phyloP scores from a whole-genome alignment of 805 yeast species.

The Hermanozyma aechmeae region DNA sequence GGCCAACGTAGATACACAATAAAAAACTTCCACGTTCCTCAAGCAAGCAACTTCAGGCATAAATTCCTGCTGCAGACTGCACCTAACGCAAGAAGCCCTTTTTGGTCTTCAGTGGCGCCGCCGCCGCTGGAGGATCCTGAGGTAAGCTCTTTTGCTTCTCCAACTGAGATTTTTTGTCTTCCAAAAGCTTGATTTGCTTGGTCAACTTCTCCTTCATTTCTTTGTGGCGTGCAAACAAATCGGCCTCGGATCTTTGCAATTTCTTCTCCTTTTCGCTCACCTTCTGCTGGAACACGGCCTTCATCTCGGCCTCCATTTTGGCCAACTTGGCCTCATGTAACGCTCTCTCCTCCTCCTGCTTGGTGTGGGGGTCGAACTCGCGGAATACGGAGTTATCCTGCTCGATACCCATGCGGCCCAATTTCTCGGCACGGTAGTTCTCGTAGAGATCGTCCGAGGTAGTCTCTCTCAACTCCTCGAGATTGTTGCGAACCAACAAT shows the following conservation, averaged over 20 bases:
- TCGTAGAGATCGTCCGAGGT: conserved; percentile 76
- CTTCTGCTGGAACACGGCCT: conserved; percentile 90
- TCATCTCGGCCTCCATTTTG: conserved; percentile 95
- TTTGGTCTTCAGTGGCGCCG: conserved; percentile 43
- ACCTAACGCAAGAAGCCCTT: conserved; percentile 84
- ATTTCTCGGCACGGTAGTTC: conserved; percentile 78
- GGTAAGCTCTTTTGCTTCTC: conserved; percentile 51
- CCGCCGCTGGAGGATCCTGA: conserved; percentile 39
- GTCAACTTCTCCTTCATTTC: conserved; percentile 93
- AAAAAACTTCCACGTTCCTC: too few relatives aligned
- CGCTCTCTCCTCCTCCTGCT: conserved; percentile 89
- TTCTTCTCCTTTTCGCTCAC: conserved; percentile 96
- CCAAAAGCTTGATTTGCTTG: conserved; percentile 81
- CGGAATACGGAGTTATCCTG: conserved; percentile 92
- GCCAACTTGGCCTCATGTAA: conserved; percentile 90
- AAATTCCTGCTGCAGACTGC: too few relatives aligned
- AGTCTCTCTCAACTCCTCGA: conserved; percentile 88
- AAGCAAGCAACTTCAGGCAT: too few relatives aligned
- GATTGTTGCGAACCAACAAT: conserved; percentile 76
- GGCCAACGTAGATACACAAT: too few relatives aligned
- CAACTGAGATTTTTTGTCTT: conserved; percentile 79
- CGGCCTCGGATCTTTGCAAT: conserved; percentile 93
- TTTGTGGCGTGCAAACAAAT: conserved; percentile 87
- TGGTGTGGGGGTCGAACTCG: conserved; percentile 86
- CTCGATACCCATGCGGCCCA: conserved; percentile 72